Evolutionary conservation across 2,329 filamentous ascomycete genomes (phyloP), one percentile per base, ranked within the genome.

Genomic region (Cladosporium oxysporum): DNA sequence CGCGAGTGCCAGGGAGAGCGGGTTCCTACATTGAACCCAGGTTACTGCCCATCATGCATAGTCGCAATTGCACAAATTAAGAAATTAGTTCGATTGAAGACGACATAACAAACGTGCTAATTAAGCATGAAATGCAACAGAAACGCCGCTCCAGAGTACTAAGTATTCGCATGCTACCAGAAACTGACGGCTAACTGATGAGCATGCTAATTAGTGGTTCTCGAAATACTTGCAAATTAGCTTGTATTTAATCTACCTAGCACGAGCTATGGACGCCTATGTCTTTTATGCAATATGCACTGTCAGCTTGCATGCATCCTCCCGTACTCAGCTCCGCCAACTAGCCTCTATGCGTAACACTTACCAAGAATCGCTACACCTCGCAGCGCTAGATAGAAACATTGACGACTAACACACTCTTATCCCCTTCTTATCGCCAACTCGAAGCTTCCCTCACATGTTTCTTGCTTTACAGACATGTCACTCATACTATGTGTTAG

Each of bases 251-350:
- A 21, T 47, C n/a, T 47, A 21, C 41, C 10, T 3, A 21, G 8
- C n/a, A 47, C 8, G n/a, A 16, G 41, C 41, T 47, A 12, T 12
- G 10, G 52, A 31, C 52, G 52, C 57, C 35, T 47, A 8, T 59
- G 12, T 23, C 26, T 41, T 59, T 41, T 59, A 59, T 47, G 57
- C 57, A 29, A 59, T 21, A 41, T 47, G 57, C 35, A 23, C 28
- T 59, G 57, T 59, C 57, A 59, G 57, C 57, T 37, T 41, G 55
- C 55, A 28, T 58, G 55, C 55, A 58, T 26, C 33, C 29, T 23
- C 21, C 33, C 35, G 33, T 44, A 28, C 35, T 59, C 57, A 59
- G 57, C 57, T 59, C 57, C 57, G 31, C 37, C 7, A 47, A 16
- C 57, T 59, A 59, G 35, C n/a, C 57, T 26, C 37, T 8, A 55